Evolutionary conservation across 331 rosid species (phyloP), one percentile per base, ranked within the genome.

Genomic region (Saraca asoca): DNA sequence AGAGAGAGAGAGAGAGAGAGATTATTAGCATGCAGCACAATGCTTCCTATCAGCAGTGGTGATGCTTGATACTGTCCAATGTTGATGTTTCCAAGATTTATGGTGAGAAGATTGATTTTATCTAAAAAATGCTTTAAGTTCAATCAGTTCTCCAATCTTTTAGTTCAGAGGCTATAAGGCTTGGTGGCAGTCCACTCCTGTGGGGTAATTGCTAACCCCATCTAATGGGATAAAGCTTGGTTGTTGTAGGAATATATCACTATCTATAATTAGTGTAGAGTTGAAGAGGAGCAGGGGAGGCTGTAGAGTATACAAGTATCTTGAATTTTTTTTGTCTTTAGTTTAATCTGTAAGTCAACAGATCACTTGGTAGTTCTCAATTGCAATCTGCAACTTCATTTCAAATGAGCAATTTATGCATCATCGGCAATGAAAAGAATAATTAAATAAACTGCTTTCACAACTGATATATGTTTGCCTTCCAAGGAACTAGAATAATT

Each of bases 81-180:
- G 12, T 62, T 55, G 41, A 56, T 68, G 58, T 35, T 59, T 61
- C 56, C 38, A 34, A 42, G 13, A 51, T 31, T 35, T 55, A 68
- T 11, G 29, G 45, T 37, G 53, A 69, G 62, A 68, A 46, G 7
- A 24, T 8, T 72, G 64, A 49, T 41, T 51, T 46, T 20, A 72
- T 46, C n/a, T 18, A 65, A 9, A 17, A 66, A 13, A 48, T 48
- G 55, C 66, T 37, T 19, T 50, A 56, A 49, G 44, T 29, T 64
- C 48, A 56, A 52, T n/a, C 20, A 45, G 15, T 38, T 56, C 41
- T 61, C 10, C 18, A 63, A 67, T 16, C 43, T 19, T 29, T 51
- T 53, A 51, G 58, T 60, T 59, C 12, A 57, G 51, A 58, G 31
- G 38, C 58, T 65, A 34, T n/a, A n/a, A 65, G 59, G 53, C 74